Percentiles rank a stretch among this genome's conserved stretches.
Conservation (phyloP, 441 rosid genomes). For the Brassica balearica region DNA sequence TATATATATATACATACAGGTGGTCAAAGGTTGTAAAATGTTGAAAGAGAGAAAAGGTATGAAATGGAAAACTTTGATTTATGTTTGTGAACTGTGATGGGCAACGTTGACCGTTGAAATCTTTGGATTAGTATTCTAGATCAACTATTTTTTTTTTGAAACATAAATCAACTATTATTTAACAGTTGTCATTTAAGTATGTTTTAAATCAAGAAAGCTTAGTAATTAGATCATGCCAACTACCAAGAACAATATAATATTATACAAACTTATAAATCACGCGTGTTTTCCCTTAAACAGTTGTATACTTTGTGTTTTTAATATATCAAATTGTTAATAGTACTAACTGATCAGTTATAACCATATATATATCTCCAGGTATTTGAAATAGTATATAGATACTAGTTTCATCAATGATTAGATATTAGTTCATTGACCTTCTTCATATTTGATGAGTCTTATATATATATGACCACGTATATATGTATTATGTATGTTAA, state of each 20-base stretch:
- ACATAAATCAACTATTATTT: no score
- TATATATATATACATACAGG: neutral
- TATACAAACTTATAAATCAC: neutral
- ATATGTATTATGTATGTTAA: neutral
- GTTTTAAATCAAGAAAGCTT: neutral
- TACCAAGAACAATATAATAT: neutral
- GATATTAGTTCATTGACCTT: neutral
- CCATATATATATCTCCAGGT: neutral
- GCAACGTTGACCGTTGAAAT: slow-evolving; percentile 73
- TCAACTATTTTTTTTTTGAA: no score
- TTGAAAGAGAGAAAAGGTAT: slow-evolving; percentile 19
- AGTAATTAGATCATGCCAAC: neutral
- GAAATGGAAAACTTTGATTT: slow-evolving; percentile 36
- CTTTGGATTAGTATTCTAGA: slow-evolving; percentile 28
- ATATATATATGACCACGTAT: neutral
- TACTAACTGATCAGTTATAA: neutral
- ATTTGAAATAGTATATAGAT: neutral
- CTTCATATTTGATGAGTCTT: neutral
- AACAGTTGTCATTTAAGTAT: no score
- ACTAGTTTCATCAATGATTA: neutral
- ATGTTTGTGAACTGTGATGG: slow-evolving; percentile 47
- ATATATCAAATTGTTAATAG: neutral
- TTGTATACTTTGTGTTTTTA: neutral
- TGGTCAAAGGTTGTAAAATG: slow-evolving; percentile 41
- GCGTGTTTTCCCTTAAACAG: neutral